Evolutionary conservation across 2,329 filamentous ascomycete species (phyloP), one percentile per base, ranked within the genome.

Genomic region (Nigrospora oryzae): DNA sequence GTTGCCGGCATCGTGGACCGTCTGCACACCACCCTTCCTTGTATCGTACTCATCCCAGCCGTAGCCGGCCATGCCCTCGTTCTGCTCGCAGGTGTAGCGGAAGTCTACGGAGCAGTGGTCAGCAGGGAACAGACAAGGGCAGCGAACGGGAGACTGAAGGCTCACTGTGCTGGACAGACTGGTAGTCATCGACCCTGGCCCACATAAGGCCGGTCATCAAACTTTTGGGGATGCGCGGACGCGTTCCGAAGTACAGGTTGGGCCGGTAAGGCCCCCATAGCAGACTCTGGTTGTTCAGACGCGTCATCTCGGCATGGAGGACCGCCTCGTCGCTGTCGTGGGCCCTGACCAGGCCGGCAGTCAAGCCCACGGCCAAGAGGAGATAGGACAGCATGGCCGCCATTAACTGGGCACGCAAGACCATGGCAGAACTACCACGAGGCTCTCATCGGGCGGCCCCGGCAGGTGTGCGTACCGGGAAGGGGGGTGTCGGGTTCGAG

Each of bases 41-140:
- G 89, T 83, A 65, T 98, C 93, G 63, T 94, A 98, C 62, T 95
- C 88, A 57, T 97, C 90, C 93, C 93, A 98, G 50, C 93, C 93
- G 63, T 98, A 98, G 45, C 91, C 91, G 40, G 81, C 85, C 77
- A 98, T 95, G 52, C 86, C 86, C 62, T 94, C 89, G 63, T 93
- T 80, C 63, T 98, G 93, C 64, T 97, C 93, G 67, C 93, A 98
- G 0, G 93, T 96, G 63, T 95, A 89, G 52, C 93, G 83, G 56
- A 96, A 85, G 56, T 83, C 88, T 93, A 60, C 2, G 44, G 19
- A 6, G 16, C 30, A 13, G 23, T 6, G 31, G 39, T 52, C 43
- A 53, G 47, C 11, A 36, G 42, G 33, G 23, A 28, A 28, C 23
- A 10, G 23, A 28, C 23, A 7, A 28, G 2, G 23, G 23, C 23